Base-by-base conservation (phyloP, 1,284 basidiomycete species). In the Kalmanozyma brasiliensis region DNA sequence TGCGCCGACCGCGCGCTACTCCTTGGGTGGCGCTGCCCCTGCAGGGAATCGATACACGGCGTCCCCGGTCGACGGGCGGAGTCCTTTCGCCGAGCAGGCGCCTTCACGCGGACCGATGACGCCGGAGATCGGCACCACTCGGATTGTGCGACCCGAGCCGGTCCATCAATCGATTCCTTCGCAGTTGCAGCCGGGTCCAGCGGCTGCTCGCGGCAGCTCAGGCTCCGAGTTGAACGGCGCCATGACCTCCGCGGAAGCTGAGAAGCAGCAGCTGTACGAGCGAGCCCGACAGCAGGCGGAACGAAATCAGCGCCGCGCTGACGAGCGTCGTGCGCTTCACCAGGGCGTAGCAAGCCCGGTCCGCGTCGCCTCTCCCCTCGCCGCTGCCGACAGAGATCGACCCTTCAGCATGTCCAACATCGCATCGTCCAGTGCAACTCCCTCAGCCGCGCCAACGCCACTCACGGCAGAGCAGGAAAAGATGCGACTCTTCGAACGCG, bases 191-290 rank as follows among this genome's bases (percentile, higher is more conserved):
- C 0, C 37, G 9, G 32, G 23, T 14, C 37, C 41, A 22, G 32
- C 57, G 8, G 38, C 37, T 4, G 26, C 16, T 11, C 37, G 30
- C 10, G 35, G 22, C n/a, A n/a, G n/a, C 23, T 23, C 45, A 10
- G 33, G 30, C 11, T 17, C 14, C 10, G 47, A 41, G 4, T 2
- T 52, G 2, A 40, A 36, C 23, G 32, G 32, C 6, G 46, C 37
- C 5, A 52, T 58, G 49, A 68, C 37, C 14, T 63, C 66, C 8
- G 77, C 77, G 0, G 78, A 80, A 45, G 44, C 53, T 7, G 78
- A 80, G 29, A 80, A 80, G 65, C 61, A 72, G 51, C 59, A 68
- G 3, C 67, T 80, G 1, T 80, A 79, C 55, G 68, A 78, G 35
- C 61, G 73, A 4, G 78, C 78, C 5, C 61, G 77, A n/a, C 58